These are phyloP conservation scores for Somion occarium DNA, from an alignment of 1,284 basidiomycete species.

Conservation along the genomic window DNA sequence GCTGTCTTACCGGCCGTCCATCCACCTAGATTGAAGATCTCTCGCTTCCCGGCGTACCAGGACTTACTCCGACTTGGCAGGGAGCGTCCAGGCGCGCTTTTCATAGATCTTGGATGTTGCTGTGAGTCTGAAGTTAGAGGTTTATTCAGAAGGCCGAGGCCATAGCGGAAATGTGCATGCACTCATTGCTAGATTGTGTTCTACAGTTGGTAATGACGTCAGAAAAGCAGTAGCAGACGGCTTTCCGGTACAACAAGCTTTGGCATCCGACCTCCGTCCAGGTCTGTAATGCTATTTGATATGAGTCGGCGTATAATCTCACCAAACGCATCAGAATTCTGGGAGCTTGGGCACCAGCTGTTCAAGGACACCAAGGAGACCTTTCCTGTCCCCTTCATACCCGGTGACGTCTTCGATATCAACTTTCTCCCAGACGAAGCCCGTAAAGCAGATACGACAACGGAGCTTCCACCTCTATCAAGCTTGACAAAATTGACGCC, in stretches of 20 bases:
- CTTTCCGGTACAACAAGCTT: constrained; percentile 27
- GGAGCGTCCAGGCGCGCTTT: constrained; percentile 36
- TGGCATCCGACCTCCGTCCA: constrained; percentile 32
- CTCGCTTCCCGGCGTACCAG: constrained; percentile 38
- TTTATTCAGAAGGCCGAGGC: background rate
- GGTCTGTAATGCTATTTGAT: constrained; percentile 19
- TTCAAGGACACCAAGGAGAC: constrained; percentile 30
- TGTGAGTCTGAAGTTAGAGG: constrained; percentile 31
- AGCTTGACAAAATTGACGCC: constrained; percentile 36
- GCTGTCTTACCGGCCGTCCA: constrained; percentile 13
- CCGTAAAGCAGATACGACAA: constrained; percentile 23
- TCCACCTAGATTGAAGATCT: constrained; percentile 20
- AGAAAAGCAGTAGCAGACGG: constrained; percentile 39
- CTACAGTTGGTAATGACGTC: constrained; percentile 40
- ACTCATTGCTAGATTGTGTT: background rate
- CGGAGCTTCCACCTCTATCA: constrained; percentile 26
- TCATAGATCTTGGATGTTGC: constrained; percentile 46
- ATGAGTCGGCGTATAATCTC: too few species aligned
- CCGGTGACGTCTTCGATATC: constrained; percentile 41
- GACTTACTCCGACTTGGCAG: constrained; percentile 35
- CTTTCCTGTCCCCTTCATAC: constrained; percentile 41
- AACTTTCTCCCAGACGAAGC: constrained; percentile 27
- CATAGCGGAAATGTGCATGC: too few species aligned
- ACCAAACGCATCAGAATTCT: constrained; percentile 26
- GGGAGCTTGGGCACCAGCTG: constrained; percentile 30